Evolutionary conservation across 2,329 filamentous ascomycete species (phyloP).

Genomic region (Cercospora canescens): DNA sequence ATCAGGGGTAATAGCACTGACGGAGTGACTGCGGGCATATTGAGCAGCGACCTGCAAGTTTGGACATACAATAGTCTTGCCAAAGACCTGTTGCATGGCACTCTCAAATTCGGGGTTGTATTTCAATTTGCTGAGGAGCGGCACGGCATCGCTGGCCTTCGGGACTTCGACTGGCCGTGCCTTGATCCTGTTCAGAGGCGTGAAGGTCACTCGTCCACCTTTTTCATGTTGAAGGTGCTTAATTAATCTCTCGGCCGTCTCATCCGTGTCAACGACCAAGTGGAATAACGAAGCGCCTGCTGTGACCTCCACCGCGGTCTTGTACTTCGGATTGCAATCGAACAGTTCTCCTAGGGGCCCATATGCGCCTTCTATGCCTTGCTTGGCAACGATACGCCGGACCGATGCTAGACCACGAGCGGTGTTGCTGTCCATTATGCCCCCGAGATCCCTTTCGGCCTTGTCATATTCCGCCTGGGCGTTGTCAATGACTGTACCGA

Average conservation of each 20-base stretch:
- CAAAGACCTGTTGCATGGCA: conserved; percentile 93
- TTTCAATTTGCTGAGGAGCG: conserved; percentile 79
- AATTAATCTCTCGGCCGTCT: conserved; percentile 79
- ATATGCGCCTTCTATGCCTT: conserved; percentile 81
- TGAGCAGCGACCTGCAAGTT: conserved; percentile 84
- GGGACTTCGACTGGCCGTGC: conserved; percentile 74
- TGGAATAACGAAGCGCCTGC: conserved; percentile 93
- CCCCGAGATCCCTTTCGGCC: conserved; percentile 74
- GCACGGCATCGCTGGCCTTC: conserved; percentile 81
- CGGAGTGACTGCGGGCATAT: conserved; percentile 86
- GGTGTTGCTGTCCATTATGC: conserved; percentile 87
- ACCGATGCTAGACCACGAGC: conserved; percentile 85
- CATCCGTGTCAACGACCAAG: conserved; percentile 90
- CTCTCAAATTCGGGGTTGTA: conserved; percentile 77
- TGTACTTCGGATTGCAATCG: conserved; percentile 42
- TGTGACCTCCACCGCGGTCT: conserved; percentile 47
- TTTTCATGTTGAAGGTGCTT: conserved; percentile 76
- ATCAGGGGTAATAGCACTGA: conserved; percentile 91
- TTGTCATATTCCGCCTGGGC: conserved; percentile 74
- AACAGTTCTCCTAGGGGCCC: conserved; percentile 93
- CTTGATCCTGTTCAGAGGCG: conserved; percentile 82
- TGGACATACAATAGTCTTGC: conserved; percentile 90
- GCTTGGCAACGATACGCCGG: conserved; percentile 75
- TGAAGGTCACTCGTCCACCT: conserved; percentile 87
- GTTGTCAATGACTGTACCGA: conserved; percentile 74